A percentile compares a stretch with the other conserved stretches of the same genome.
phyloP scores from a whole-genome alignment of 2,329 filamentous ascomycete species.

The Aschersonia sp. region DNA sequence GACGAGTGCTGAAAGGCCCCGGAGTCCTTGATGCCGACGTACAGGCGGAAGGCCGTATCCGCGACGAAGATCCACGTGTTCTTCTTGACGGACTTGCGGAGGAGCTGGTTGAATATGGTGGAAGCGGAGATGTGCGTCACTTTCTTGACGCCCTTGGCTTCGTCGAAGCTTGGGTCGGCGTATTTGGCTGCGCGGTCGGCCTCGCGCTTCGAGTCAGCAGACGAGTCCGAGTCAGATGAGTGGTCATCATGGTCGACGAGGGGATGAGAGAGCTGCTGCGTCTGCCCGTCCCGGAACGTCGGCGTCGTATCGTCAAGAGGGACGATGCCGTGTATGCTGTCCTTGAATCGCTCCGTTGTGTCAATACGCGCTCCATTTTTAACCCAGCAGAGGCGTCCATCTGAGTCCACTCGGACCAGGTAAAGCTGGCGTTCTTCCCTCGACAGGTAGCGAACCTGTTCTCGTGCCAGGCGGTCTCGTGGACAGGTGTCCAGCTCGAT shows the following conservation, averaged over 20 bases:
- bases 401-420: constrained; percentile 57
- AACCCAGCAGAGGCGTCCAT: constrained; percentile 72
- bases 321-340: constrained; percentile 65
- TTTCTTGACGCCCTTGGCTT: constrained; percentile 39
- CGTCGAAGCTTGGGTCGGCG: constrained; percentile 46
- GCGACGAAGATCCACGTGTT: constrained; percentile 93
- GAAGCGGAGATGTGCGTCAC: constrained; percentile 53
- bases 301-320: constrained; percentile 45
- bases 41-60: constrained; percentile 72
- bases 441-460: constrained; percentile 72
- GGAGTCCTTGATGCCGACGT: constrained; percentile 79
- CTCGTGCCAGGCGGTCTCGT: constrained; percentile 58
- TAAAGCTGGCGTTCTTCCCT: constrained; percentile 73
- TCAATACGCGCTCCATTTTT: constrained; percentile 69
- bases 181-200: constrained; percentile 51
- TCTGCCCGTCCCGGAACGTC: constrained; percentile 22
- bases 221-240: constrained; percentile 19
- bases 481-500: constrained; percentile 60
- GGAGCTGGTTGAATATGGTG: constrained; percentile 63
- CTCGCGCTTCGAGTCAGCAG: constrained; percentile 32
- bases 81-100: constrained; percentile 66
- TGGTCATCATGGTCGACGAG: neutral
- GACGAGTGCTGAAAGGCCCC: constrained; percentile 86
- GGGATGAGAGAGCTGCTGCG: constrained; percentile 3
- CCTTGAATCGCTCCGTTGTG: constrained; percentile 61